These are phyloP conservation scores for Blastomyces parvus DNA, from an alignment of 2,329 filamentous ascomycete genomes.

Conservation along the genomic window DNA sequence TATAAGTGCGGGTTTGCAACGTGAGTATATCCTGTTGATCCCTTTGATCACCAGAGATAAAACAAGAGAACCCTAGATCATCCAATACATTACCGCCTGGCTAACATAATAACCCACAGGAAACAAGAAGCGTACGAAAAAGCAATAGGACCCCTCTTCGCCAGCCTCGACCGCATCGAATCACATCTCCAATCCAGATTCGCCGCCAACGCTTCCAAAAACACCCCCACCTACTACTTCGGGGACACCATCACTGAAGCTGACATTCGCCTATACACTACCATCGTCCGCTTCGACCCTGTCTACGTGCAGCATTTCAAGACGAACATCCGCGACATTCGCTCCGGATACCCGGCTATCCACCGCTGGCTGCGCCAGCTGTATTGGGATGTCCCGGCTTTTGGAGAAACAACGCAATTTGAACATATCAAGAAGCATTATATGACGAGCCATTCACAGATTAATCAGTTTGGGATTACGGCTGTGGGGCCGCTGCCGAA, in stretches of 20 bases:
- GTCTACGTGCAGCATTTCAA: slow-evolving; percentile 78
- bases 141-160: slow-evolving; percentile 62
- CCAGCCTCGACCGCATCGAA: slow-evolving; percentile 67
- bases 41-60: background rate
- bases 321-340: slow-evolving; percentile 77
- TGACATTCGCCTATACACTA: slow-evolving; percentile 67
- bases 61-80: background rate
- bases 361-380: slow-evolving; percentile 73
- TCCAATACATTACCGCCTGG: background rate
- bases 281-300: slow-evolving; percentile 61
- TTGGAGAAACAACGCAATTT: slow-evolving; percentile 76
- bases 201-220: slow-evolving; percentile 24
- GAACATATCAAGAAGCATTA: slow-evolving; percentile 86
- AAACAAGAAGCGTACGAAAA: slow-evolving; percentile 73
- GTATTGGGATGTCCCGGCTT: slow-evolving; percentile 76
- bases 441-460: slow-evolving; percentile 56
- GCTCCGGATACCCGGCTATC: slow-evolving; percentile 69
- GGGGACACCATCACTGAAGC: slow-evolving; percentile 69
- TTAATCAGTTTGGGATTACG: slow-evolving; percentile 62
- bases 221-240: slow-evolving; percentile 57
- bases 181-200: slow-evolving; percentile 67
- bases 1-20: slow-evolving; percentile 68
- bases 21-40: slow-evolving; percentile 11
- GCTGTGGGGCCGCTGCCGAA: slow-evolving; percentile 77
- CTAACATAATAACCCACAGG: slow-evolving; percentile 9